phyloP scores from a whole-genome alignment of 169 alveolate genomes.

The Cryptosporidium canis region DNA sequence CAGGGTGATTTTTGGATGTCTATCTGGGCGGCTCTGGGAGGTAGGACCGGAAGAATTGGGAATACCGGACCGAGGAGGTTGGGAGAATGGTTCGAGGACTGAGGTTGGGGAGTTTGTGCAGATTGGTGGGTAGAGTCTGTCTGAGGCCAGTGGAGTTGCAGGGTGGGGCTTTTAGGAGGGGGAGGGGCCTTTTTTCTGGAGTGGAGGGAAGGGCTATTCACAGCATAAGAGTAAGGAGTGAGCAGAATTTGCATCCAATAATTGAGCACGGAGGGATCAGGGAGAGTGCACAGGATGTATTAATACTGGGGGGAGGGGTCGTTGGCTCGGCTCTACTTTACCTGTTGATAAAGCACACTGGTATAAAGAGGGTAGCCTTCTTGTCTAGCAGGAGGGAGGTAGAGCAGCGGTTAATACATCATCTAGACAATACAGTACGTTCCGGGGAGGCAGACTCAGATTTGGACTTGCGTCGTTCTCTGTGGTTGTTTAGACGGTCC shows the following conservation, averaged over 20 bases:
- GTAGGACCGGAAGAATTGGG: not conserved
- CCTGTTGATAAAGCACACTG: not conserved
- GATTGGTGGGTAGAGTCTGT: not conserved
- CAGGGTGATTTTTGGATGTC: too few species aligned
- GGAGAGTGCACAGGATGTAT: constrained; percentile 7
- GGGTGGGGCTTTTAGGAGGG: too few species aligned
- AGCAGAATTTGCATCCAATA: not conserved
- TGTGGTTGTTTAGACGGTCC: not conserved
- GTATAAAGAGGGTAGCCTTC: not conserved
- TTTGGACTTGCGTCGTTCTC: not conserved
- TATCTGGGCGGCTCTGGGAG: too few species aligned
- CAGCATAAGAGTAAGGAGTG: not conserved
- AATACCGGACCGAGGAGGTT: not conserved
- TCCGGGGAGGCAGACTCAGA: constrained; percentile 16
- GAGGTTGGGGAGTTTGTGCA: not conserved
- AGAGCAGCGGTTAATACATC: not conserved
- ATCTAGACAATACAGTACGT: not conserved
- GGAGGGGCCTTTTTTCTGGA: not conserved
- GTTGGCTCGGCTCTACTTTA: constrained; percentile 12
- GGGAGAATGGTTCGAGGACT: too few species aligned
- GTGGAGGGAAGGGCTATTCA: not conserved
- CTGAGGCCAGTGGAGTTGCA: not conserved
- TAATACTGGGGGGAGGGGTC: constrained; percentile 40
- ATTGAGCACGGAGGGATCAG: not conserved
- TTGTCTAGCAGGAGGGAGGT: not conserved